Evolutionary conservation across 495 filamentous ascomycete genomes (phyloP).

Genomic region (Corynascus novoguineensis): DNA sequence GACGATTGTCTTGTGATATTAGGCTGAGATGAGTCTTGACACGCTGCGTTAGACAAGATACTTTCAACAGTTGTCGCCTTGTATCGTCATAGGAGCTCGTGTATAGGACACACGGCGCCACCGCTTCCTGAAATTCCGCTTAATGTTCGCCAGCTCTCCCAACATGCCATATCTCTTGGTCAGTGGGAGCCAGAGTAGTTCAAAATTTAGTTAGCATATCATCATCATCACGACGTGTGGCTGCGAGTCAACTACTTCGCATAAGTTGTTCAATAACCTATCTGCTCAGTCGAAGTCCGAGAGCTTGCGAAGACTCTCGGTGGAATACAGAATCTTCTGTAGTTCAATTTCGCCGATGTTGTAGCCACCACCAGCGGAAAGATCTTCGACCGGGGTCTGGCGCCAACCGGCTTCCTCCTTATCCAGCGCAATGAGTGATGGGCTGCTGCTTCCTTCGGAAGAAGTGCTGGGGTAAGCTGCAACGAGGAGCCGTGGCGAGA

Average conservation of each 20-base stretch:
- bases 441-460: slow-evolving; percentile 18
- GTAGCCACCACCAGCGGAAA: slow-evolving; percentile 21
- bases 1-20: not conserved
- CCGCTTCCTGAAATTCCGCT: too few relatives aligned
- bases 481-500: slow-evolving; percentile 38
- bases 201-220: too few relatives aligned
- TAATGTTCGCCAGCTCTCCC: too few relatives aligned
- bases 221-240: not conserved
- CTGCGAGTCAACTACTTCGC: not conserved
- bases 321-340: slow-evolving; percentile 59
- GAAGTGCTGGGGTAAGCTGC: slow-evolving; percentile 50
- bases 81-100: too few relatives aligned
- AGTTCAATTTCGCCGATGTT: slow-evolving; percentile 39
- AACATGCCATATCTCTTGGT: too few relatives aligned
- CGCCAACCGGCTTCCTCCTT: slow-evolving; percentile 11
- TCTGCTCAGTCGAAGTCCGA: slow-evolving; percentile 23
- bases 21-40: not conserved
- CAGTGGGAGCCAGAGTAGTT: too few relatives aligned
- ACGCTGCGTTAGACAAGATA: not conserved
- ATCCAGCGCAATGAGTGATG: slow-evolving; percentile 19
- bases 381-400: not conserved
- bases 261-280: not conserved
- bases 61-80: not conserved
- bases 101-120: too few relatives aligned
- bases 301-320: slow-evolving; percentile 64